Base-by-base conservation (phyloP, 1,139 yeast species). In the Pichia inconspicua region DNA sequence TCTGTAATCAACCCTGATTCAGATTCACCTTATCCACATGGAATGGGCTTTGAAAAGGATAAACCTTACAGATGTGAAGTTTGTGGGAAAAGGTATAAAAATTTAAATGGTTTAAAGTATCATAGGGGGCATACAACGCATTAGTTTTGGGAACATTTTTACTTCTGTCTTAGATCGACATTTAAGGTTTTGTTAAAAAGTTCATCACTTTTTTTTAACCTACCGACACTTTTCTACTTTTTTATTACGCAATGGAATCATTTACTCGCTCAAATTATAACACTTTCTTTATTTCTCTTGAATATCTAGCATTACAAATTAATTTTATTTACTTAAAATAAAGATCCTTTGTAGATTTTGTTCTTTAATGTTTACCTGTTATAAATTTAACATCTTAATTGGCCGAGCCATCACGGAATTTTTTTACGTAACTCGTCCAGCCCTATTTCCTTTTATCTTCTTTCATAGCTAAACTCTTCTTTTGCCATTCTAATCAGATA, bases 1-100 rank as follows among this genome's bases (percentile, higher is more conserved):
- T 82, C 92, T 44, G 89, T 92, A 41, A 85, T 92, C 54, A 96
- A 92, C 66, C 98, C 98, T 9, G 88, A 87, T 60, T 82, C 90
- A 41, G 88, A 88, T 62, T 79, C 89, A 47, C 96, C 96, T 9
- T 87, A 87, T 64, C 85, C 90, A 43, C 97, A 90, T 65, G 96
- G 96, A 8, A 80, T 84, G 57, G 95, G 92, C 37, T 79, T 89
- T 77, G 98, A 92, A 66, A 89, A 88, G 72, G 98, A 92, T 70
- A 94, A 94, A 70, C 99, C 98, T 35, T 92, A 92, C 66, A 77
- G 97, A 62, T 92, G 99, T 69, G 97, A 92, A 67, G 96, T 92
- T 43, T 92, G 99, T 69, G 97, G 97, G 49, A 94, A 92, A 70
- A 74, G 98, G 50, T 92, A 92, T 71, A 92, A 94, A 75, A 92